Conservation (phyloP, 768 basidiomycete species). For the Kwoniella botswanensis region DNA sequence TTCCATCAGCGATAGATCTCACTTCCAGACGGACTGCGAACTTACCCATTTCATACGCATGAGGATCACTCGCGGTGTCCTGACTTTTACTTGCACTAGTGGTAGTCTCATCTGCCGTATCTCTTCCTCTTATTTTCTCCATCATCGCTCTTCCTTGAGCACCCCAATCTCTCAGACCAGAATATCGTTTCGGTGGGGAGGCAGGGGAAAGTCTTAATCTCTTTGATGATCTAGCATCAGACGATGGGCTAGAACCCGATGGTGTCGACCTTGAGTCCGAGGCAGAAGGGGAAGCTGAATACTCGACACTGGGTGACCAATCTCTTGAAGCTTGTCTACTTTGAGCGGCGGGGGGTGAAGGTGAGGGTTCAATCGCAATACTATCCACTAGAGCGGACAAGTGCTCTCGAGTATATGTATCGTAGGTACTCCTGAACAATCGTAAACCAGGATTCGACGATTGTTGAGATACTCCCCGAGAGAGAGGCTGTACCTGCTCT, state of each 20-base stretch:
- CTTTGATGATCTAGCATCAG: conserved; percentile 39
- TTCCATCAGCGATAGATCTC: too few species aligned
- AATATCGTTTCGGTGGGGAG: conserved; percentile 27
- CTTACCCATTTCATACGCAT: conserved; percentile 25
- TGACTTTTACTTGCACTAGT: conserved; percentile 35
- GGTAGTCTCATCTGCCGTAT: conserved; percentile 44
- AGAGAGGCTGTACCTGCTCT: conserved; percentile 6
- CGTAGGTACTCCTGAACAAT: conserved; percentile 91
- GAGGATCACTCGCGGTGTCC: conserved; percentile 10
- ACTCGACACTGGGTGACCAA: conserved; percentile 31
- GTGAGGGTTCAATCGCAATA: conserved; percentile 66
- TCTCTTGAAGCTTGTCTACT: conserved; percentile 21
- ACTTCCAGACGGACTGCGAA: neutral
- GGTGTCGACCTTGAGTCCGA: conserved; percentile 26
- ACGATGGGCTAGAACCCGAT: conserved; percentile 18
- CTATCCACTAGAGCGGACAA: conserved; percentile 92
- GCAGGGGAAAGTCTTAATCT: conserved; percentile 42
- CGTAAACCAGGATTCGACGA: conserved; percentile 38
- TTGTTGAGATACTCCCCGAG: conserved; percentile 14
- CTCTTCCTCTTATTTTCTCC: conserved; percentile 46
- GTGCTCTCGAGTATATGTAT: conserved; percentile 93
- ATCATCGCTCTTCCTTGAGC: conserved; percentile 52
- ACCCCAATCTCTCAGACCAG: conserved; percentile 48
- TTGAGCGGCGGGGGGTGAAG: conserved; percentile 35
- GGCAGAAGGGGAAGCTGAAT: conserved; percentile 18